Conservation (phyloP, 2,329 filamentous ascomycete species). For the Grosmannia huntii region DNA sequence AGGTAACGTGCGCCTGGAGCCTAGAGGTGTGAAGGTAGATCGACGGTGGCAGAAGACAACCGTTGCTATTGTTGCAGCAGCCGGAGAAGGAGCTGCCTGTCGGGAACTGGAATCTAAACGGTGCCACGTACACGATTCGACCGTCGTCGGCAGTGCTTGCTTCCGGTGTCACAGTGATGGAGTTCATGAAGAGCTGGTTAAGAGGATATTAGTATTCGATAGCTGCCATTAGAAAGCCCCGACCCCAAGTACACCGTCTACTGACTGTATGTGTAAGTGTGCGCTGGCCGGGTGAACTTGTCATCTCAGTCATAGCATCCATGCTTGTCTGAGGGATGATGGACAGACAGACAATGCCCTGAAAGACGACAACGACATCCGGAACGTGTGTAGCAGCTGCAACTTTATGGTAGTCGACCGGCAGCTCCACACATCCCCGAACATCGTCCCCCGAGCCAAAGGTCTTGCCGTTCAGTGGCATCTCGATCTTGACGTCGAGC, state of each 20-base stretch:
- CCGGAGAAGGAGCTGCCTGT: not conserved
- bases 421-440: slow-evolving; percentile 1
- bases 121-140: not conserved
- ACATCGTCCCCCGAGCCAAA: slow-evolving; percentile 1
- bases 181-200: not conserved
- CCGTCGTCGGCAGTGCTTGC: not conserved
- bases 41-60: slow-evolving; percentile 3
- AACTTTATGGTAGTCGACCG: not conserved
- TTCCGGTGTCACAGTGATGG: not conserved
- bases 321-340: not conserved
- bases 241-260: too few relatives aligned
- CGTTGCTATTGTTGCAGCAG: not conserved
- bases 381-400: too few relatives aligned
- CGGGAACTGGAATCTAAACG: not conserved
- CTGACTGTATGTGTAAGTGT: not conserved
- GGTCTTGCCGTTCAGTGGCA: not conserved
- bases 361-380: not conserved
- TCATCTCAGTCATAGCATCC: not conserved
- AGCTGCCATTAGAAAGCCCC: too few relatives aligned
- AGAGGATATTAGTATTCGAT: too few relatives aligned
- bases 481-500: not conserved
- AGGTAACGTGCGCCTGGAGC: not conserved
- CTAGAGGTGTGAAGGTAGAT: not conserved
- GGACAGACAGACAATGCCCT: not conserved
- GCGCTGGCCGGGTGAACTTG: not conserved